These are phyloP conservation scores for Gamarada debralockiae DNA, from an alignment of 495 filamentous ascomycete genomes.

Conservation along the genomic window DNA sequence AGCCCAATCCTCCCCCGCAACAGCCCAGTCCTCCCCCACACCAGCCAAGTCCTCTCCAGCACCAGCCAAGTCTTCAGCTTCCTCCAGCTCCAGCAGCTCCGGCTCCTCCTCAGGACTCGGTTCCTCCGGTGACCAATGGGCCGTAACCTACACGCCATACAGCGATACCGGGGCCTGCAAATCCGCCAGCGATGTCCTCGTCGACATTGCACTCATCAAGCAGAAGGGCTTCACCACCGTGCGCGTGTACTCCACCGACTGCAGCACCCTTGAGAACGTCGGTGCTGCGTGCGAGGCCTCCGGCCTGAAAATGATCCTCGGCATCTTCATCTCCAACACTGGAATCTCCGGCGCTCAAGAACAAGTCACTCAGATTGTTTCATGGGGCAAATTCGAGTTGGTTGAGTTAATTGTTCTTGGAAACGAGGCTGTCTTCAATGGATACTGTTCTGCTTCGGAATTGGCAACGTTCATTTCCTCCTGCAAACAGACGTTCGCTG, in stretches of 20 bases:
- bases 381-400: constrained; percentile 70
- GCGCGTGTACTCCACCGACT: constrained; percentile 92
- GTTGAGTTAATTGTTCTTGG: constrained; percentile 80
- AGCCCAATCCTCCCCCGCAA: neutral
- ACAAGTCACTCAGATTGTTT: constrained; percentile 68
- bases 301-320: constrained; percentile 75
- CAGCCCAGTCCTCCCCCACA: neutral
- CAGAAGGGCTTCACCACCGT: constrained; percentile 71
- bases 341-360: constrained; percentile 52
- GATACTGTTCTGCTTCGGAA: constrained; percentile 52
- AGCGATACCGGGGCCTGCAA: constrained; percentile 61
- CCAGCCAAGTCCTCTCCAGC: constrained; percentile 14
- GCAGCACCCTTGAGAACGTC: constrained; percentile 71
- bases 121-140: constrained; percentile 55
- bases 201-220: constrained; percentile 67
- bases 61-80: constrained; percentile 15
- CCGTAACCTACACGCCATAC: constrained; percentile 93
- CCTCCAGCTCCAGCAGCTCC: neutral
- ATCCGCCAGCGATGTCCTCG: constrained; percentile 49
- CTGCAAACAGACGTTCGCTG: constrained; percentile 42
- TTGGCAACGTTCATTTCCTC: constrained; percentile 66
- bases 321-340: constrained; percentile 71
- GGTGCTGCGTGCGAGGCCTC: constrained; percentile 56
- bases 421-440: constrained; percentile 83
- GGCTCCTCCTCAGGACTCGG: constrained; percentile 5